Conservation (phyloP, 2,329 filamentous ascomycete genomes). For the Hirsutella rhossiliensis region DNA sequence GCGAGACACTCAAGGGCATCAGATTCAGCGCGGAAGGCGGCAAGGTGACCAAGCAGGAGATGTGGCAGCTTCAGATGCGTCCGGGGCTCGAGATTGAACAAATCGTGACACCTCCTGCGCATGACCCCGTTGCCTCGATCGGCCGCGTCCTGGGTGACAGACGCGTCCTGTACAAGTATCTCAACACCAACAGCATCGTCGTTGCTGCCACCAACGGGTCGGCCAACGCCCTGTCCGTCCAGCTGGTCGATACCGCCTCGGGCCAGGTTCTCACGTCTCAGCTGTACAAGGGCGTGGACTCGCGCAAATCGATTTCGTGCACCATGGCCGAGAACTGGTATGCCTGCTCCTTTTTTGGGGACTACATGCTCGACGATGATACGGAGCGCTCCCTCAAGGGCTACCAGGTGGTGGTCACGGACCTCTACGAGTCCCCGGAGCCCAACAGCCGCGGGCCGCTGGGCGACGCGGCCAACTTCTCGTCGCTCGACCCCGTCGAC, state of each 20-base stretch:
- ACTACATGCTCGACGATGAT: constrained; percentile 44
- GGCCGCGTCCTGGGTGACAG: constrained; percentile 86
- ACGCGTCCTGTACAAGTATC: constrained; percentile 92
- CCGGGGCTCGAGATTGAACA: constrained; percentile 54
- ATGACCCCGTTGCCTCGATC: constrained; percentile 89
- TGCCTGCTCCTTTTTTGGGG: constrained; percentile 64
- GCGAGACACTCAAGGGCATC: constrained; percentile 41
- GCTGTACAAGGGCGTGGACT: constrained; percentile 62
- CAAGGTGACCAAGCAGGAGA: constrained; percentile 30
- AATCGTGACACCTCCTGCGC: constrained; percentile 54
- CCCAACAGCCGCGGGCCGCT: constrained; percentile 78
- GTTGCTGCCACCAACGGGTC: constrained; percentile 55
- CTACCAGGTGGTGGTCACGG: constrained; percentile 73
- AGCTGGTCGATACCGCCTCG: constrained; percentile 76
- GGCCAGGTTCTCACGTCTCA: constrained; percentile 66
- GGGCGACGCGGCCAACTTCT: constrained; percentile 58
- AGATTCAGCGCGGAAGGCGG: constrained; percentile 33
- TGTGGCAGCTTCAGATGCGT: constrained; percentile 65
- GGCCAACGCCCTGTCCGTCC: constrained; percentile 51
- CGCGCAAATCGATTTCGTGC: constrained; percentile 60
- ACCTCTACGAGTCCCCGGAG: constrained; percentile 78
- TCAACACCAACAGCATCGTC: constrained; percentile 77
- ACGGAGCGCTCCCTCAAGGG: constrained; percentile 55
- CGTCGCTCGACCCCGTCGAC: constrained; percentile 57
- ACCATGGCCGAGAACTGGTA: constrained; percentile 93